phyloP scores from a whole-genome alignment of 2,329 filamentous ascomycete genomes.

The Phyllosticta citrichinensis region DNA sequence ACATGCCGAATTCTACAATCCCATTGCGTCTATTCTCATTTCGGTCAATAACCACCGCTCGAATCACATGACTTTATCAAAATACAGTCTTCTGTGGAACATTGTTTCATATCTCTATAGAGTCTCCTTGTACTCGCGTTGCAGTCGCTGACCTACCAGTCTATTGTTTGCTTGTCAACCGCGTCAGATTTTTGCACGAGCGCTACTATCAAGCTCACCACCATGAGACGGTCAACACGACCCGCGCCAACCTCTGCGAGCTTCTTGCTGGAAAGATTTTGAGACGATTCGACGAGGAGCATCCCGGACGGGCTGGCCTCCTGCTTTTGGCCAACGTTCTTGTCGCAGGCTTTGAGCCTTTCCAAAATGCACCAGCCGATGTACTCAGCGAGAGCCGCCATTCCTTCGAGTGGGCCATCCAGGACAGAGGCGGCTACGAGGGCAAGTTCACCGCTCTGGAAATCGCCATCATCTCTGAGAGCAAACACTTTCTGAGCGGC shows the following conservation, averaged over 20 bases:
- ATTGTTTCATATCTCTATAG: neutral
- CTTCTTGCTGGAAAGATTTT: slow-evolving; percentile 68
- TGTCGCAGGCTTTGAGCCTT: slow-evolving; percentile 75
- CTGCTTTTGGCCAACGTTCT: slow-evolving; percentile 68
- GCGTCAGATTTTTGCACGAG: slow-evolving; percentile 68
- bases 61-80: neutral
- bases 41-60: neutral
- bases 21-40: neutral
- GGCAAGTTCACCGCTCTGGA: slow-evolving; percentile 67
- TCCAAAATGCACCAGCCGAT: slow-evolving; percentile 66
- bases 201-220: slow-evolving; percentile 60
- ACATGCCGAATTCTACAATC: neutral
- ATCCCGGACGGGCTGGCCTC: slow-evolving; percentile 59
- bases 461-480: slow-evolving; percentile 73
- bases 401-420: slow-evolving; percentile 34
- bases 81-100: no score
- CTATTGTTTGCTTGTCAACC: slow-evolving; percentile 75
- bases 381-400: slow-evolving; percentile 50
- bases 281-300: slow-evolving; percentile 68
- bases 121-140: neutral
- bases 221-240: slow-evolving; percentile 71
- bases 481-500: slow-evolving; percentile 66
- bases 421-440: slow-evolving; percentile 38
- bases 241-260: slow-evolving; percentile 69
- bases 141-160: slow-evolving; percentile 36